Evolutionary conservation across 2,329 filamentous ascomycete species (phyloP).

Genomic region (Colletotrichum scovillei): DNA sequence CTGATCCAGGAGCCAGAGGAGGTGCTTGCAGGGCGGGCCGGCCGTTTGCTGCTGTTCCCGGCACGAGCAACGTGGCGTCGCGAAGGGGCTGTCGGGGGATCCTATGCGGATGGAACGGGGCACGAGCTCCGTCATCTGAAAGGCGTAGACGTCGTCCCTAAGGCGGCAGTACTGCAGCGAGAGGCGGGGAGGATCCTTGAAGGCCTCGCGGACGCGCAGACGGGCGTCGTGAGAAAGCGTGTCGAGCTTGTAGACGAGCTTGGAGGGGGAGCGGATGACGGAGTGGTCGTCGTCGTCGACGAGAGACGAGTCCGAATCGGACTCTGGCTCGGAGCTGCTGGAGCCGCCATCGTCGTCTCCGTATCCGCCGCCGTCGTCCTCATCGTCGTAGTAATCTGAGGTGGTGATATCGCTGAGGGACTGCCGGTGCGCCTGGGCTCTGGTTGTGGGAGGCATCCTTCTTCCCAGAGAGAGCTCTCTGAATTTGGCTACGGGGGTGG

Average conservation of each 20-base stretch:
- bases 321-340: constrained; percentile 11
- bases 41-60: constrained; percentile 37
- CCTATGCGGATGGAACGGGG: constrained; percentile 64
- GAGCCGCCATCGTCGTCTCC: too few relatives aligned
- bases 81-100: constrained; percentile 50
- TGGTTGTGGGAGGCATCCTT: constrained; percentile 49
- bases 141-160: constrained; percentile 62
- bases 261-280: constrained; percentile 51
- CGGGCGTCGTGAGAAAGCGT: constrained; percentile 51
- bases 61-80: constrained; percentile 61
- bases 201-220: constrained; percentile 54
- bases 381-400: constrained; percentile 39
- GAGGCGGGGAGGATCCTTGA: constrained; percentile 61
- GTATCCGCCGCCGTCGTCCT: constrained; percentile 1
- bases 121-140: constrained; percentile 66
- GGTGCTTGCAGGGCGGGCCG: constrained; percentile 59
- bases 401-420: constrained; percentile 38
- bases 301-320: constrained; percentile 42
- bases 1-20: constrained; percentile 66
- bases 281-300: constrained; percentile 45
- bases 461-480: constrained; percentile 54
- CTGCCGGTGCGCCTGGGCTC: constrained; percentile 43
- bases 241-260: constrained; percentile 54
- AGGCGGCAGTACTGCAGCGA: constrained; percentile 61
- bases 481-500: constrained; percentile 48